Evolutionary conservation across 148 eudicot species (phyloP).

Genomic region (Amaranthus hypochondriacus): DNA sequence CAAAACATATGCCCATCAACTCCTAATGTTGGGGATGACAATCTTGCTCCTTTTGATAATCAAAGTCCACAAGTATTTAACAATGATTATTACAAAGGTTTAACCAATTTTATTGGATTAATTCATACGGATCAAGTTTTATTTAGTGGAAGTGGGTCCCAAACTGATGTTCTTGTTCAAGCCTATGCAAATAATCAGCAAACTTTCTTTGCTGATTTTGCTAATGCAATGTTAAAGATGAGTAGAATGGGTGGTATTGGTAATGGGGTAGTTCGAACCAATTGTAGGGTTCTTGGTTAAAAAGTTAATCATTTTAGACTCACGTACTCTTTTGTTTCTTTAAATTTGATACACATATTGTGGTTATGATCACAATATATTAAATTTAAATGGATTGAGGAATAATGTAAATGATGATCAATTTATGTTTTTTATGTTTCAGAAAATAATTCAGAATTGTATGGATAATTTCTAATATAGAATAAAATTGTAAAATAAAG

Average conservation of each 20-base stretch:
- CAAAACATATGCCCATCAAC: constrained; percentile 35
- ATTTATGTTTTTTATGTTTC: no score
- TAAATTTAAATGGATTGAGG: no score
- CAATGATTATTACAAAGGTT: constrained; percentile 38
- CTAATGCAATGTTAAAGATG: constrained; percentile 54
- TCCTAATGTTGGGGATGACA: constrained; percentile 33
- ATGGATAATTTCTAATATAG: no score
- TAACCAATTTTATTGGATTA: constrained; percentile 37
- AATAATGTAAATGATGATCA: no score
- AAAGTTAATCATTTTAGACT: neutral
- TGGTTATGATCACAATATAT: no score
- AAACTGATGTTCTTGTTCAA: constrained; percentile 43
- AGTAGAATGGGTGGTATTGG: constrained; percentile 50
- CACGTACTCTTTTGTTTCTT: no score
- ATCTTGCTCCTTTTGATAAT: constrained; percentile 45
- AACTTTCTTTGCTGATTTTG: constrained; percentile 49
- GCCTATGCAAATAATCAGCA: constrained; percentile 31
- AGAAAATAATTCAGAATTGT: no score
- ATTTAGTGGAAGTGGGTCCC: constrained; percentile 33
- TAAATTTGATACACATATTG: no score
- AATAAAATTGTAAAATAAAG: no score
- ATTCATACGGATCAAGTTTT: constrained; percentile 63
- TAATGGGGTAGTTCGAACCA: constrained; percentile 53
- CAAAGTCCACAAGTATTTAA: constrained; percentile 42
- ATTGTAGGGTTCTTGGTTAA: constrained; percentile 38